Conservation (phyloP, 108 stramenopile genomes). For the Seminavis robusta region DNA sequence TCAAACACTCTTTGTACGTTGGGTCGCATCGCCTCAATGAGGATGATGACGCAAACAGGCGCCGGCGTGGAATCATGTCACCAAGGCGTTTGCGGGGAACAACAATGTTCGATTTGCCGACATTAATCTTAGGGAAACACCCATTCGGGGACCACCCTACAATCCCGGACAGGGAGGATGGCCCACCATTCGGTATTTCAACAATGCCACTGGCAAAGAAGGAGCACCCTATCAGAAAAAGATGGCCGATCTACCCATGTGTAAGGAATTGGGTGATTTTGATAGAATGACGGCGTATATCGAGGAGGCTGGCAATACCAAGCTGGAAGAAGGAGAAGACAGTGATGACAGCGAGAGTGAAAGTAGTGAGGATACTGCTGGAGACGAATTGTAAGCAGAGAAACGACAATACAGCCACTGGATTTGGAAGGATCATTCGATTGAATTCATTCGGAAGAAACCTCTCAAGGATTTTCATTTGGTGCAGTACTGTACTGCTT, state of each 20-base stretch:
- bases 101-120: conserved; percentile 49
- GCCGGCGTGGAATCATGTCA: conserved; percentile 67
- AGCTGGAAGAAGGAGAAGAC: conserved; percentile 4
- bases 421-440: too few species aligned
- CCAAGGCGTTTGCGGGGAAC: conserved; percentile 46
- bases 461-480: too few species aligned
- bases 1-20: conserved; percentile 63
- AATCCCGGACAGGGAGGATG: conserved; percentile 66
- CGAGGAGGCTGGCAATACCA: conserved; percentile 45
- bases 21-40: conserved; percentile 64
- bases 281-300: conserved; percentile 46
- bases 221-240: conserved; percentile 55
- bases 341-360: too few species aligned
- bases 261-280: conserved; percentile 48
- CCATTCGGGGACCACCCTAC: conserved; percentile 23
- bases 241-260: conserved; percentile 42
- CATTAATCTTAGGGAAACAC: conserved; percentile 40
- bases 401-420: too few species aligned
- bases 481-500: too few species aligned
- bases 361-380: too few species aligned
- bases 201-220: conserved; percentile 47
- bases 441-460: too few species aligned
- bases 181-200: conserved; percentile 75
- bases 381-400: too few species aligned
- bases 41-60: conserved; percentile 84